Evolutionary conservation across 352 stramenopile species (phyloP).

Genomic region (Phytophthora constricta): DNA sequence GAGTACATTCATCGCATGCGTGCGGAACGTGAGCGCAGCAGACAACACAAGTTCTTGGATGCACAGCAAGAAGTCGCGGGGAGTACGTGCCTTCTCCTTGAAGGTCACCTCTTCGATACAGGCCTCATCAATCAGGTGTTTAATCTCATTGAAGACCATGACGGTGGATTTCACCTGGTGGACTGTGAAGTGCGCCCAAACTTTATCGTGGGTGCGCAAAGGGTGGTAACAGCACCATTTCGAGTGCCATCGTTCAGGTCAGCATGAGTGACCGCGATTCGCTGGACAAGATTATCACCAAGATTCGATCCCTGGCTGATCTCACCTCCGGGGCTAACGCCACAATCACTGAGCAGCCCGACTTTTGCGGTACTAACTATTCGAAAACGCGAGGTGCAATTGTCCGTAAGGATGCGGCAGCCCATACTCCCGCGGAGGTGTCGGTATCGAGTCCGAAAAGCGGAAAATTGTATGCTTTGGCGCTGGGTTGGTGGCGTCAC

Average conservation of each 20-base stretch:
- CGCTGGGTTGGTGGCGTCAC: slow-evolving; percentile 81
- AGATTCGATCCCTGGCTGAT: slow-evolving; percentile 85
- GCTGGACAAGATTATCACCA: slow-evolving; percentile 86
- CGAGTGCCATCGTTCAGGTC: slow-evolving; percentile 82
- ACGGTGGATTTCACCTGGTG: slow-evolving; percentile 90
- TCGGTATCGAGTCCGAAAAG: slow-evolving; percentile 67
- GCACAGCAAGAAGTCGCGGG: slow-evolving; percentile 78
- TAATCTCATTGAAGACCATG: slow-evolving; percentile 92
- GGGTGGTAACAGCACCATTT: slow-evolving; percentile 43
- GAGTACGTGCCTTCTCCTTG: slow-evolving; percentile 80
- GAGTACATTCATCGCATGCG: slow-evolving; percentile 94
- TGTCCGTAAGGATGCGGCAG: slow-evolving; percentile 62
- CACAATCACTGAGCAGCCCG: slow-evolving; percentile 79
- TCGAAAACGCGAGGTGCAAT: slow-evolving; percentile 63
- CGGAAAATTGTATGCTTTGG: slow-evolving; percentile 90
- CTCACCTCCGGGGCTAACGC: slow-evolving; percentile 88
- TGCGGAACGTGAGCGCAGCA: slow-evolving; percentile 78
- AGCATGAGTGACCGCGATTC: slow-evolving; percentile 77
- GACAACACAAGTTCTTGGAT: slow-evolving; percentile 66
- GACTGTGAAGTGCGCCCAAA: slow-evolving; percentile 92
- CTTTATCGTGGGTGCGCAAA: slow-evolving; percentile 43
- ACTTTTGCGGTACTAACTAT: slow-evolving; percentile 81
- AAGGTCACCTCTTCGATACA: slow-evolving; percentile 97
- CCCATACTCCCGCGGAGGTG: slow-evolving; percentile 42
- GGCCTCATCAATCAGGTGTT: slow-evolving; percentile 96